phyloP scores from a whole-genome alignment of 345 rosid genomes.

The Citrus unshiu region DNA sequence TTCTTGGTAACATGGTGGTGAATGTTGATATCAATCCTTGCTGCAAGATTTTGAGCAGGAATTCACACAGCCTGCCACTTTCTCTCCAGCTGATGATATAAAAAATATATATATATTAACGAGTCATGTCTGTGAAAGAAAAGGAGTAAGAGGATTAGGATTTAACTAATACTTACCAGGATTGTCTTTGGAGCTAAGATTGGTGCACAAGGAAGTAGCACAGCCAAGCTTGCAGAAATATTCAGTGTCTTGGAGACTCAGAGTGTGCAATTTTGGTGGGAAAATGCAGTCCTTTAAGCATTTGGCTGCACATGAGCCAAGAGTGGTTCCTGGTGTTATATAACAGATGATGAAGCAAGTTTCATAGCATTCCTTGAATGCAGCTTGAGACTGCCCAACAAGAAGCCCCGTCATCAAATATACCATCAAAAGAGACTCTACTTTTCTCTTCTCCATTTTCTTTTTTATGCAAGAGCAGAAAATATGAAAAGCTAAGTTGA shows the following conservation, averaged over 20 bases:
- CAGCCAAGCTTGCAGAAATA: slow-evolving; percentile 48
- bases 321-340: neutral
- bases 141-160: neutral
- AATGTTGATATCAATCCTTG: slow-evolving; percentile 6
- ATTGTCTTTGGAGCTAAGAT: slow-evolving; percentile 34
- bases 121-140: neutral
- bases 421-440: neutral
- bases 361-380: slow-evolving; percentile 32
- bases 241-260: neutral
- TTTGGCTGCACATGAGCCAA: slow-evolving; percentile 17
- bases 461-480: neutral
- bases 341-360: slow-evolving; percentile 33
- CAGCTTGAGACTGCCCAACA: slow-evolving; percentile 16
- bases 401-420: slow-evolving; percentile 22
- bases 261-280: neutral
- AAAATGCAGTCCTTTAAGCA: slow-evolving; percentile 40
- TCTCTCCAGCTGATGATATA: slow-evolving; percentile 31
- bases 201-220: slow-evolving; percentile 37
- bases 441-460: slow-evolving; percentile 1
- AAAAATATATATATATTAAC: too few relatives aligned
- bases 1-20: neutral
- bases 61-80: slow-evolving; percentile 39
- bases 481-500: neutral
- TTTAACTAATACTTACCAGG: slow-evolving; percentile 23
- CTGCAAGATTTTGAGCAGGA: slow-evolving; percentile 37